phyloP scores from a whole-genome alignment of 441 rosid genomes.

The Aleurites moluccanus region DNA sequence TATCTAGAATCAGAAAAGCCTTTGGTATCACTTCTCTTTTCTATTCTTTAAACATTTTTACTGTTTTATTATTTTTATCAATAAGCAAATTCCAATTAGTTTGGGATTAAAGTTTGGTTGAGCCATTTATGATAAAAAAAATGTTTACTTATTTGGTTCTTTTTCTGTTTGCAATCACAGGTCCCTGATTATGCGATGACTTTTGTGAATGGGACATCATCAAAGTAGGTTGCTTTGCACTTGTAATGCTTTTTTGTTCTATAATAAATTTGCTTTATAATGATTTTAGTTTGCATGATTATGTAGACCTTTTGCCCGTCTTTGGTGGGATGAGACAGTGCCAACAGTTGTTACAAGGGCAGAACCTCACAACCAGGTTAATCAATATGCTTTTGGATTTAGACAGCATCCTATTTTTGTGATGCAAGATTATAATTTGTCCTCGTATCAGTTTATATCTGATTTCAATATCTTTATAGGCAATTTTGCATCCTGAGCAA shows the following conservation, averaged over 20 bases:
- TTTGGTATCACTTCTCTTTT: constrained; percentile 38
- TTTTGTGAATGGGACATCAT: constrained; percentile 45
- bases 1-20: constrained; percentile 48
- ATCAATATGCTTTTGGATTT: neutral
- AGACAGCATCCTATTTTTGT: neutral
- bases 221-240: constrained; percentile 42
- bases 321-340: constrained; percentile 89
- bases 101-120: neutral
- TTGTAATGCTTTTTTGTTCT: neutral
- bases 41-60: neutral
- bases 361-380: constrained; percentile 78
- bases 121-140: neutral
- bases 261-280: neutral
- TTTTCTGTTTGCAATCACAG: constrained; percentile 30
- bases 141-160: neutral
- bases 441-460: neutral
- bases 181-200: constrained; percentile 70
- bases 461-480: constrained; percentile 27
- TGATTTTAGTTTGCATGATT: constrained; percentile 1
- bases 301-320: constrained; percentile 68
- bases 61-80: neutral
- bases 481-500: constrained; percentile 62
- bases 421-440: neutral
- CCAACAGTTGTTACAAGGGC: constrained; percentile 80
- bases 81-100: no score